phyloP scores from a whole-genome alignment of 108 stramenopile genomes.

The Fragilaria radians region DNA sequence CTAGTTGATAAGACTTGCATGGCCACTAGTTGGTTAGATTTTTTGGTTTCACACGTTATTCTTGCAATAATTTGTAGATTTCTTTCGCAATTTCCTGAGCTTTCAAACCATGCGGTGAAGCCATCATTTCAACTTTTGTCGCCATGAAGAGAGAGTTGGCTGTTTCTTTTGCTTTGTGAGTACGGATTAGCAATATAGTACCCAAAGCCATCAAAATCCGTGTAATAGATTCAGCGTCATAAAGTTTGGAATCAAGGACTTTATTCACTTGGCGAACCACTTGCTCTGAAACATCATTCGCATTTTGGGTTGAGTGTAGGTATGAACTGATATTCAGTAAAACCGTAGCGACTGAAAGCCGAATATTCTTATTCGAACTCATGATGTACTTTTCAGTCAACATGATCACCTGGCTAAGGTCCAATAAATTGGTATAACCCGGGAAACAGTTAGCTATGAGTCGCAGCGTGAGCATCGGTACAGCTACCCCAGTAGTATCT shows the following conservation, averaged over 20 bases:
- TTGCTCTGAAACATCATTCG: conserved; percentile 19
- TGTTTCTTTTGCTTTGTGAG: conserved; percentile 40
- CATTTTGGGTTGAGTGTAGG: conserved; percentile 19
- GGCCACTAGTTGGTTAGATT: neutral
- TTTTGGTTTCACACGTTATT: neutral
- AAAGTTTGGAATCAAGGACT: conserved; percentile 43
- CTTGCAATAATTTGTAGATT: conserved; percentile 34
- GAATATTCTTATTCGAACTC: conserved; percentile 73
- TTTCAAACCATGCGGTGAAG: conserved; percentile 51
- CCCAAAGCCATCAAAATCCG: conserved; percentile 69
- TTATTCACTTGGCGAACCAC: conserved; percentile 34
- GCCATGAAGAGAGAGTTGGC: conserved; percentile 48
- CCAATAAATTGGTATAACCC: neutral
- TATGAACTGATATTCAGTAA: conserved; percentile 64
- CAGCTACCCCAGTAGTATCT: conserved; percentile 43
- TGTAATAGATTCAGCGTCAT: conserved; percentile 65
- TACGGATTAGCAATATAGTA: conserved; percentile 42
- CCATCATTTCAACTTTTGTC: conserved; percentile 56
- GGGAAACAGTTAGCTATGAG: conserved; percentile 50
- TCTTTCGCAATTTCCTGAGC: conserved; percentile 61
- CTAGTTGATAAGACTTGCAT: neutral
- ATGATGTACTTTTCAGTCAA: conserved; percentile 28
- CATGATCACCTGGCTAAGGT: conserved; percentile 2
- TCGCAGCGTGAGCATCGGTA: conserved; percentile 78
- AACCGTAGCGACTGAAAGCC: conserved; percentile 68